Percentiles rank a stretch among this genome's conserved stretches.
These are phyloP conservation scores for Macrolepiota dolichaula DNA, from an alignment of 768 basidiomycete species.

Conservation along the genomic window DNA sequence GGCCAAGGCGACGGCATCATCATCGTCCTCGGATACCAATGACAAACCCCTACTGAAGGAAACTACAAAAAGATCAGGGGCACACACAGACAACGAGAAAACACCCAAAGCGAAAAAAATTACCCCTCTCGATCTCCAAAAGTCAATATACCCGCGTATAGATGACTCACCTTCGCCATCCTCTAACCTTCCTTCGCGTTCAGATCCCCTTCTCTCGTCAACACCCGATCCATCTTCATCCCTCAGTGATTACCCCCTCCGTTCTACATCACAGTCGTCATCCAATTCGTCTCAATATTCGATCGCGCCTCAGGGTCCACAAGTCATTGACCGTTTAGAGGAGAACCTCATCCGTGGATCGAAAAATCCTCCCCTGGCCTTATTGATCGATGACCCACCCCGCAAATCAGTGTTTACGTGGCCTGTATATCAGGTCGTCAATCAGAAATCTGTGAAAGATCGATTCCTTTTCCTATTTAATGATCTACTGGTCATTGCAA, in stretches of 20 bases:
- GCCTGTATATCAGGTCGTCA: conserved; percentile 90
- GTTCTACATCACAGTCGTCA: conserved; percentile 69
- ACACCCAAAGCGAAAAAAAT: conserved; percentile 39
- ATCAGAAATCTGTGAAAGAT: conserved; percentile 92
- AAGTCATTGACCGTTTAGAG: conserved; percentile 67
- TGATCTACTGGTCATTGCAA: conserved; percentile 91
- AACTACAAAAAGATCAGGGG: conserved; percentile 14
- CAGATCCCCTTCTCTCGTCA: conserved; percentile 57
- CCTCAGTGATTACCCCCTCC: conserved; percentile 64
- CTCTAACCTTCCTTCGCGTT: conserved; percentile 40
- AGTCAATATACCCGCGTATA: conserved; percentile 15
- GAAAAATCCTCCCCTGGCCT: conserved; percentile 55
- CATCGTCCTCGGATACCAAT: conserved; percentile 11
- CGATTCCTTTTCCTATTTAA: conserved; percentile 96
- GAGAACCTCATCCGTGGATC: conserved; percentile 64
- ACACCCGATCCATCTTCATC: conserved; percentile 82
- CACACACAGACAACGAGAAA: conserved; percentile 32
- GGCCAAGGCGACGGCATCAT: conserved; percentile 5
- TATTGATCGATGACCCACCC: conserved; percentile 78
- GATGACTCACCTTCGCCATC: conserved; percentile 35
- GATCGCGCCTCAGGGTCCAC: conserved; percentile 41
- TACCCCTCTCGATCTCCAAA: conserved; percentile 24
- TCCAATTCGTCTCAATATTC: conserved; percentile 71
- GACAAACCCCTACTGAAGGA: conserved; percentile 12
- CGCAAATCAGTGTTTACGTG: conserved; percentile 82